Conservation (phyloP, 768 basidiomycete genomes). For the Fistulinella prunicolor region DNA sequence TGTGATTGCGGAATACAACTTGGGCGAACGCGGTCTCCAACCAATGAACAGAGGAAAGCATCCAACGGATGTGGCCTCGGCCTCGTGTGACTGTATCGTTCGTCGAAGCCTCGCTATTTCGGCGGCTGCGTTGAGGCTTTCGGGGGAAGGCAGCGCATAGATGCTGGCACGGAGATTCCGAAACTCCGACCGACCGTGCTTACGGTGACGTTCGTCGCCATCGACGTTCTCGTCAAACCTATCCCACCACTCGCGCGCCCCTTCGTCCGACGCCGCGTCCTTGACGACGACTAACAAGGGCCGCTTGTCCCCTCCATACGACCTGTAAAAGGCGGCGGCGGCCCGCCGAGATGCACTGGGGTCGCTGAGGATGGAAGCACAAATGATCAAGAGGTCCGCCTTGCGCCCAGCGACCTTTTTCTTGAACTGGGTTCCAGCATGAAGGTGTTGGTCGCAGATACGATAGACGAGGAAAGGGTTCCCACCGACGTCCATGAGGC, state of each 20-base stretch:
- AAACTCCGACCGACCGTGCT: neutral
- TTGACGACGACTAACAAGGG: too few relatives aligned
- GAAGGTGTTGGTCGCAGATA: constrained; percentile 21
- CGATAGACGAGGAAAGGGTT: constrained; percentile 18
- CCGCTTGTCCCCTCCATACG: too few relatives aligned
- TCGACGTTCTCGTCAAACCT: constrained; percentile 10
- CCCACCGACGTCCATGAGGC: too few relatives aligned
- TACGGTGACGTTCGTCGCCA: neutral
- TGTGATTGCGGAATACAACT: neutral
- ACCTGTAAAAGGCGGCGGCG: constrained; percentile 17
- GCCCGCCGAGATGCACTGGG: constrained; percentile 4
- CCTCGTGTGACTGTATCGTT: constrained; percentile 20
- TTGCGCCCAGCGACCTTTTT: constrained; percentile 18
- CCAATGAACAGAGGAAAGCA: constrained; percentile 20
- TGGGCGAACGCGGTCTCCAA: constrained; percentile 7
- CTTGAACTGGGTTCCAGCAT: constrained; percentile 22
- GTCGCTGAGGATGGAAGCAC: constrained; percentile 10
- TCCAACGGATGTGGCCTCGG: constrained; percentile 16
- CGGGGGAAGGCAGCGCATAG: constrained; percentile 18
- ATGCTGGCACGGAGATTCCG: constrained; percentile 20
- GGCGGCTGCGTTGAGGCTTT: neutral
- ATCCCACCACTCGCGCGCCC: too few relatives aligned
- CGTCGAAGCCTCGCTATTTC: constrained; percentile 11
- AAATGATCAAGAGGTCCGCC: constrained; percentile 27
- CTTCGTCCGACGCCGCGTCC: too few relatives aligned